A percentile compares a stretch with the other conserved stretches of the same genome.
Conservation (phyloP, 495 filamentous ascomycete species). For the Friedmanniomyces endolithicus region DNA sequence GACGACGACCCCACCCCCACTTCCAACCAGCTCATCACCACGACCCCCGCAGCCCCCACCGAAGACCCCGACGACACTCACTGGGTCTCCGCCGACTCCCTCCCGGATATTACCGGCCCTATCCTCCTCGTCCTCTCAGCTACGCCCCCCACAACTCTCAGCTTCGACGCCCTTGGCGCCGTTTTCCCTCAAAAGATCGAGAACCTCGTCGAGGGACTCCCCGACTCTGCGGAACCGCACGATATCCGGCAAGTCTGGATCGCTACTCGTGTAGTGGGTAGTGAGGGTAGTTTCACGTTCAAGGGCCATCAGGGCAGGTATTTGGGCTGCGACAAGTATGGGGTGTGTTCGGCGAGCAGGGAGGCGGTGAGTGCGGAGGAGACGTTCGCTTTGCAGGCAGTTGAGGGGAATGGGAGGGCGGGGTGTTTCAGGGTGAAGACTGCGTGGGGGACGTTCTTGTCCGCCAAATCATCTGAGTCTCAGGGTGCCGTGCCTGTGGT, state of each 20-base stretch:
- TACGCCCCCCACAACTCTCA: conserved; percentile 53
- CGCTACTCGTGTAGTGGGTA: conserved; percentile 71
- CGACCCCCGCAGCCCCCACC: conserved; percentile 27
- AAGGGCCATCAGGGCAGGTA: conserved; percentile 84
- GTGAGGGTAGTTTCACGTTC: conserved; percentile 58
- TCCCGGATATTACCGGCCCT: conserved; percentile 69
- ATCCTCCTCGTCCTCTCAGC: conserved; percentile 70
- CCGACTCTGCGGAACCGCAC: conserved; percentile 74
- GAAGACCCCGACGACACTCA: conserved; percentile 49
- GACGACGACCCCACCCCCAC: conserved; percentile 30
- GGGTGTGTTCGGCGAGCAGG: conserved; percentile 59
- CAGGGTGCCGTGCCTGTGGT: conserved; percentile 42
- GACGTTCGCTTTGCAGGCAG: conserved; percentile 42
- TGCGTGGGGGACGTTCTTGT: conserved; percentile 25
- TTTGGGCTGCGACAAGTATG: conserved; percentile 72
- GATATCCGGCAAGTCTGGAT: conserved; percentile 94
- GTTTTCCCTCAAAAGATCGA: conserved; percentile 69
- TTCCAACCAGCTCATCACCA: conserved; percentile 12
- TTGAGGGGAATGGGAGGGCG: conserved; percentile 18
- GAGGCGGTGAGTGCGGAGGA: conserved; percentile 76
- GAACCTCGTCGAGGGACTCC: conserved; percentile 70
- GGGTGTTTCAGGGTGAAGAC: conserved; percentile 25
- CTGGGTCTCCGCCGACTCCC: conserved; percentile 78
- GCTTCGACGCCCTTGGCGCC: conserved; percentile 71
- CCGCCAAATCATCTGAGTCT: conserved; percentile 22